Base-by-base conservation (phyloP, 2,329 filamentous ascomycete species). In the Emydomyces testavorans region DNA sequence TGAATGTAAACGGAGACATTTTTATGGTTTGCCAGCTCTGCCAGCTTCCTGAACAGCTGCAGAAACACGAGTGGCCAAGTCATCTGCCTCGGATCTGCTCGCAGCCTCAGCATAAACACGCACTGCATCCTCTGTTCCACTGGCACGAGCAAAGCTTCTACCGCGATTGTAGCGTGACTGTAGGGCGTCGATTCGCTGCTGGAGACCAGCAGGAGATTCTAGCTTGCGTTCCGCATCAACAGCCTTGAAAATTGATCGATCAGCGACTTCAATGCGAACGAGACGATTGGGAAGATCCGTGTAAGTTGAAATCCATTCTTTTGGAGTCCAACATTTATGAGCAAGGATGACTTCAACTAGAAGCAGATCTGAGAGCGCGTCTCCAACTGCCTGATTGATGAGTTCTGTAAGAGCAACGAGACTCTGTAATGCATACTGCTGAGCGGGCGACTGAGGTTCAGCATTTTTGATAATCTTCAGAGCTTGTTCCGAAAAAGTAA, bases 371-470 rank as follows among this genome's bases (percentile, higher is more conserved):
- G 88, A 94, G 49, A 98, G 77, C 39, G 92, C 92, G 63, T 98
- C 92, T 46, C 92, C 92, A 39, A 96, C 90, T 1, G 92, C 92
- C 72, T 98, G 92, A 74, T 98, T 98, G 73, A 98, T 94, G 54
- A 98, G 77, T 58, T 95, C 85, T 43, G 83, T 83, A 46, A 94
- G 76, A 8, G 87, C 89, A 46, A 78, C 76, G 1, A 98, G 80
- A 6, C 82, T 88, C 48, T 94, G 85, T 11, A 96, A 77, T 1
- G 90, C 86, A 58, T 87, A 84, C 63, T 90, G 85, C 66, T 96
- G 89, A 5, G 86, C 90, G 0, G 92, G 90, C 0, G 87, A 94
- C 65, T 93, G 83, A 4, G 92, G 89, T 62, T 87, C 77, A 52
- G 83, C 83, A 58, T 79, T 83, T 56, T 75, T 76, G 69, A 98